phyloP scores from a whole-genome alignment of 768 basidiomycete species.

The Dacryopinax spathularia region DNA sequence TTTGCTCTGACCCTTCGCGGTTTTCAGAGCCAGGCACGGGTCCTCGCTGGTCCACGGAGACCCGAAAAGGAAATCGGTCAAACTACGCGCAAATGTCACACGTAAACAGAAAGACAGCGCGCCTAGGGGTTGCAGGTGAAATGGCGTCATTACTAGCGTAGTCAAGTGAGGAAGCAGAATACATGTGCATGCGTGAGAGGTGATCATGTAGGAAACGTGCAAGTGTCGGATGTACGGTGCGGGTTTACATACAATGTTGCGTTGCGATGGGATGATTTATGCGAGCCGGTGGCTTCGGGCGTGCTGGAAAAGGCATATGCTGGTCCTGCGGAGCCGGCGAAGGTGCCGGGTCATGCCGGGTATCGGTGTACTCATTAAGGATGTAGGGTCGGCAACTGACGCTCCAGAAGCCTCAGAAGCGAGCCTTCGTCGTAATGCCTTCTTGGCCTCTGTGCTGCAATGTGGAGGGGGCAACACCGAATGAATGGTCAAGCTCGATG shows the following conservation, averaged over 20 bases:
- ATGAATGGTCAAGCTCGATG: conserved; percentile 54
- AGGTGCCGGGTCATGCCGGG: background rate
- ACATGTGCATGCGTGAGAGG: background rate
- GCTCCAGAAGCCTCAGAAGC: background rate
- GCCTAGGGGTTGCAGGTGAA: background rate
- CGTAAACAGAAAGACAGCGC: background rate
- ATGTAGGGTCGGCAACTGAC: background rate
- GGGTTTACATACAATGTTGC: background rate
- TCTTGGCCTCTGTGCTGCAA: conserved; percentile 44
- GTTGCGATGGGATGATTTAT: background rate
- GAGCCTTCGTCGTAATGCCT: conserved; percentile 4
- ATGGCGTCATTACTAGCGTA: conserved; percentile 2
- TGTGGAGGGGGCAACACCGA: conserved; percentile 79
- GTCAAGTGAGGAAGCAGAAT: background rate
- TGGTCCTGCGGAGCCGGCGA: background rate
- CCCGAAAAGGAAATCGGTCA: background rate
- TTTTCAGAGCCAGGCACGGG: background rate
- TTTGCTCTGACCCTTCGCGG: background rate
- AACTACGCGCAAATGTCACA: background rate
- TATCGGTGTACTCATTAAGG: background rate
- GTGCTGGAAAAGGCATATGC: background rate
- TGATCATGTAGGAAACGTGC: background rate
- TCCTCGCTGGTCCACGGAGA: conserved; percentile 1
- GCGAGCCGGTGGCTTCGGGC: background rate
- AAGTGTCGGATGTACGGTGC: background rate